phyloP scores from a whole-genome alignment of 2,329 filamentous ascomycete genomes.

The Elsinoe arachidis region DNA sequence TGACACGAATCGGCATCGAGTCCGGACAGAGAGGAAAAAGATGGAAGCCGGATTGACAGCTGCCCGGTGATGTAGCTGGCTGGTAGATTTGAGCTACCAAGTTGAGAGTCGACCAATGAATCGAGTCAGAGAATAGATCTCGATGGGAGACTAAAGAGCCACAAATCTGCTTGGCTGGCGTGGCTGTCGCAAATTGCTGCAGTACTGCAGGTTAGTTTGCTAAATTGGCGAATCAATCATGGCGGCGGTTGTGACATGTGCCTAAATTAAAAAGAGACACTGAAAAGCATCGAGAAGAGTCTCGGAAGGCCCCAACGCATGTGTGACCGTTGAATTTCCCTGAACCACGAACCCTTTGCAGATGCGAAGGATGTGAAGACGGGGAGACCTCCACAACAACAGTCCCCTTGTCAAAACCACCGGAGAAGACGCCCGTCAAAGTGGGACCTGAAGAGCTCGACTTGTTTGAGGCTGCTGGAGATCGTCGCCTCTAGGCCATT shows the following conservation, averaged over 20 bases:
- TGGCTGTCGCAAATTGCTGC: slow-evolving; percentile 10
- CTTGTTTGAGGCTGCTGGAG: slow-evolving; percentile 1
- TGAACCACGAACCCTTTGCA: not conserved
- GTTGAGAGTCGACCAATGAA: not conserved
- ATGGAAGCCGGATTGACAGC: not conserved
- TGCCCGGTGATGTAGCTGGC: not conserved
- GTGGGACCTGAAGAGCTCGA: not conserved
- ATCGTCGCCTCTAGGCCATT: slow-evolving; percentile 3
- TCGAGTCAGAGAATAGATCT: not conserved
- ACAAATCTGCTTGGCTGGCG: not conserved
- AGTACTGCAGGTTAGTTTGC: not conserved
- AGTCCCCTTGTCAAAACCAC: not conserved
- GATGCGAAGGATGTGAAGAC: not conserved
- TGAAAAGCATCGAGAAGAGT: not conserved
- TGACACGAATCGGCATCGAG: not conserved
- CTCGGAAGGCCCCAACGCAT: not conserved
- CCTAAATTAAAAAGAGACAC: not conserved
- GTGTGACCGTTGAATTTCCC: not conserved
- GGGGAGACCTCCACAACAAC: not conserved
- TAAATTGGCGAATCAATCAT: slow-evolving; percentile 7
- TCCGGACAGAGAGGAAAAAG: not conserved
- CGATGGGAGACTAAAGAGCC: not conserved
- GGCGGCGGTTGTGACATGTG: not conserved
- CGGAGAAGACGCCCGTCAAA: no score
- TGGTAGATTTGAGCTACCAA: not conserved